phyloP scores from a whole-genome alignment of 169 alveolate genomes.

The Babesia gibsoni region DNA sequence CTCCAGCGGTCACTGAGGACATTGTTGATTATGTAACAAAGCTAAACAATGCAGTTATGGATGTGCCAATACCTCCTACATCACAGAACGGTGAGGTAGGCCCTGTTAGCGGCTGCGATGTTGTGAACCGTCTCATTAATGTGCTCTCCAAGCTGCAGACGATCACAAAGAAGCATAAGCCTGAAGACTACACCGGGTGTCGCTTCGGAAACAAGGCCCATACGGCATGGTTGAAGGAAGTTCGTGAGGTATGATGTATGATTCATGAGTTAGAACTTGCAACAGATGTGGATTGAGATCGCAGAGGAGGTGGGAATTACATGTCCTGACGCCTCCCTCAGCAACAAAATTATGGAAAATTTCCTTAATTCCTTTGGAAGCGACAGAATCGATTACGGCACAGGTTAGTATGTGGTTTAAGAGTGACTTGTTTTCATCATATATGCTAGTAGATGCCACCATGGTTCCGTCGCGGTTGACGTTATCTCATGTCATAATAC shows the following conservation, averaged over 20 bases:
- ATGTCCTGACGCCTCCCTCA: too few species aligned
- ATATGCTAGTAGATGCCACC: too few species aligned
- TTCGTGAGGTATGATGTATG: not conserved
- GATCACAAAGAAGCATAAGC: constrained; percentile 22
- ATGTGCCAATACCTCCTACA: constrained; percentile 1
- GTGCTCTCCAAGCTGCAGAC: constrained; percentile 7
- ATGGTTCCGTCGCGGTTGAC: too few species aligned
- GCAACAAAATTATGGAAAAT: constrained; percentile 42
- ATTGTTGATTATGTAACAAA: not conserved
- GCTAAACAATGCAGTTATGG: constrained; percentile 8
- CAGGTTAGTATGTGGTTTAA: constrained; percentile 95
- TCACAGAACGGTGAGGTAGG: not conserved
- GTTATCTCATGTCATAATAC: too few species aligned
- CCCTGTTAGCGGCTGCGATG: not conserved
- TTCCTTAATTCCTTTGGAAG: constrained; percentile 92
- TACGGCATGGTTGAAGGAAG: constrained; percentile 21
- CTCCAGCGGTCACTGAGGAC: not conserved
- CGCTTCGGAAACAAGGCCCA: constrained; percentile 61
- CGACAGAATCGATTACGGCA: constrained; percentile 95
- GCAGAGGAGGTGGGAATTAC: not conserved
- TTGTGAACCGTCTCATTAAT: not conserved
- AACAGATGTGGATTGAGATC: constrained; percentile 12
- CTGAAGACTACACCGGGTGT: constrained; percentile 31
- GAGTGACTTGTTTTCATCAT: too few species aligned
- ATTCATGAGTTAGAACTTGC: not conserved